Evolutionary conservation across 805 yeast genomes (phyloP), one percentile per base, ranked within the genome.

Genomic region (Candida qinlingensis): DNA sequence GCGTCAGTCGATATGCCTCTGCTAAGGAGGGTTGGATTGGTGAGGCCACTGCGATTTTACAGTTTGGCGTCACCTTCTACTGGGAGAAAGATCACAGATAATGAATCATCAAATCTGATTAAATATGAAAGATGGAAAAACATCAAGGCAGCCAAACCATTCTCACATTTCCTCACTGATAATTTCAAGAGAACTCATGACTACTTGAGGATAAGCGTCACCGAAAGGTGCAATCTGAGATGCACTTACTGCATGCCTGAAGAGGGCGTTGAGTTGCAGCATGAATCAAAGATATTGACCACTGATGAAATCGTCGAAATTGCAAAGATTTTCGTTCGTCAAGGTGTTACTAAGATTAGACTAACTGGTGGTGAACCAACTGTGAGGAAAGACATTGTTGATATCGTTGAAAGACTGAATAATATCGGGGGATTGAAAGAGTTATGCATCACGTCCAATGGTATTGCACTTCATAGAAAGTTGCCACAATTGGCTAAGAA

Each of bases 351-450:
- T 12, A 77, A 77, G 56, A 72, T 77, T 25, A 57, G 82, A 42
- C 62, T 77, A 12, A 77, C 82, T 0, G 82, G 82, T 8, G 82
- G 82, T 12, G 82, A 77, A 57, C 82, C 82, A 0, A 75, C 80
- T 0, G 77, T 77, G 6, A 59, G 82, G 25, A 71, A 68, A 48
- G 82, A 77, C 52, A 68, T 77, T 35, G 65, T 76, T 40, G 74
- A 69, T 5, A 59, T 77, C 5, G 75, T 75, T 7, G 51, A 54
- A 31, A 58, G 64, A 31, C 55, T 77, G 34, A 68, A 74, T 39
- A 44, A 54, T 29, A 53, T 77, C 3, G 54, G 54, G n/a, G 80
- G 78, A 0, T 58, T 77, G 8, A 57, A 73, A 35, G 79, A 76
- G 47, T 65, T 77, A 6, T 77, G 80, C 36, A 67, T 77, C 39